phyloP scores from a whole-genome alignment of 23 red algal genomes.

The Gracilaria gracilis region DNA sequence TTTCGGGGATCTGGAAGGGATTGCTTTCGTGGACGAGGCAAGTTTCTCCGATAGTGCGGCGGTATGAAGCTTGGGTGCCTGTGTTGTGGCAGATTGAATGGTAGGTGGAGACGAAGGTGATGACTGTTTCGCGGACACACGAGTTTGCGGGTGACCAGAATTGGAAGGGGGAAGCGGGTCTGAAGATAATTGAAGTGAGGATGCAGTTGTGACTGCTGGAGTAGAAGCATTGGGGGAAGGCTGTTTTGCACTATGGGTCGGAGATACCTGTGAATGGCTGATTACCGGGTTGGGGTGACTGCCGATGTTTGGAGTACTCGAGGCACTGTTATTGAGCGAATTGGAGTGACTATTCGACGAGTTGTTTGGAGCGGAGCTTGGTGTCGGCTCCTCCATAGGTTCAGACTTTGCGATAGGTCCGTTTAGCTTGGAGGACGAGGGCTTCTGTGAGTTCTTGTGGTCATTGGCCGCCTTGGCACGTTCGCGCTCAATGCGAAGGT shows the following conservation, averaged over 20 bases:
- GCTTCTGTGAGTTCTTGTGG: constrained; percentile 17
- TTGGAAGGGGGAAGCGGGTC: neutral
- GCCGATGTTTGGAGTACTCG: neutral
- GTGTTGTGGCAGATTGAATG: neutral
- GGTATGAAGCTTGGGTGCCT: neutral
- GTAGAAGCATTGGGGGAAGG: neutral
- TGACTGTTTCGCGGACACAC: neutral
- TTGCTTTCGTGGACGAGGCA: neutral
- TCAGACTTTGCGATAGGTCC: neutral
- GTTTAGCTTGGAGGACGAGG: neutral
- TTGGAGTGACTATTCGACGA: constrained; percentile 12
- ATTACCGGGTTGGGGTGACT: constrained; percentile 9
- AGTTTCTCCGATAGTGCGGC: neutral
- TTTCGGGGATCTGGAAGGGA: constrained; percentile 8
- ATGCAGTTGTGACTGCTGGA: neutral
- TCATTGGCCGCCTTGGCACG: constrained; percentile 53
- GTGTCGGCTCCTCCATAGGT: neutral
- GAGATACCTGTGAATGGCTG: neutral
- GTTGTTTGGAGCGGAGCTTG: neutral
- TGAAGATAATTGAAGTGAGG: neutral
- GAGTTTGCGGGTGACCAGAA: neutral
- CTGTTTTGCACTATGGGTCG: neutral
- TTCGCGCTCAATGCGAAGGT: constrained; percentile 86
- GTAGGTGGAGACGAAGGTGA: neutral
- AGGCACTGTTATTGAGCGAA: constrained; percentile 38